Evolutionary conservation across 1,284 basidiomycete species (phyloP), one percentile per base, ranked within the genome.

Genomic region (Apiotrichum akiyoshidainum): DNA sequence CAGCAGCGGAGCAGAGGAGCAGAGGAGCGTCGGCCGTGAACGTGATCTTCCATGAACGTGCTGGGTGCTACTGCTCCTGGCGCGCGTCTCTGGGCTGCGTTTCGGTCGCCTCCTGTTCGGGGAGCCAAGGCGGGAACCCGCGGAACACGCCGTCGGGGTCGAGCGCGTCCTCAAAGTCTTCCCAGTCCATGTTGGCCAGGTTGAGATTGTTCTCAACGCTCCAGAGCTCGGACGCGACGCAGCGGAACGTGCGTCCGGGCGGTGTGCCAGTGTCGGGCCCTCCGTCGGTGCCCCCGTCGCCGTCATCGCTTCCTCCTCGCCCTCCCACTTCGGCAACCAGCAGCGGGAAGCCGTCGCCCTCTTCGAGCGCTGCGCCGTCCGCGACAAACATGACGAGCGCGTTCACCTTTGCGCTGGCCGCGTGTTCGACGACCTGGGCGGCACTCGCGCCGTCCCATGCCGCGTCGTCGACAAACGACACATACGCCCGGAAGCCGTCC

Each of bases 141-240:
- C 52, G 45, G 14, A n/a, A 47, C 22, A 46, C 52, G 19, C 52
- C 52, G 21, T 47, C 51, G 14, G 31, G 31, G 14, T 50, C 22
- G 21, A 42, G 39, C 11, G 22, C 52, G 19, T 26, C 44, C 9
- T 11, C 5, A n/a, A 33, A 41, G 35, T 55, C 53, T 33, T 55
- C 53, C 53, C 53, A 55, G 39, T 41, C 26, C 53, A 55, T 48
- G 39, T 55, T 55, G 37, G n/a, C 46, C 16, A 55, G 37, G 53
- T 48, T 55, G 46, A 55, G 37, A 31, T 55, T 55, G 53, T 55
- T 55, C 37, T 55, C 53, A 11, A 40, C 26, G 7, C 26, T 16
- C 53, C 53, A 55, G 26, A 55, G 46, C 46, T 55, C 53, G 39
- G 13, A 6, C 2, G 37, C 53, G 26, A 55, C 17, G 39, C 53